phyloP scores from a whole-genome alignment of 805 yeast genomes.

The Cyberlindnera maclurae region DNA sequence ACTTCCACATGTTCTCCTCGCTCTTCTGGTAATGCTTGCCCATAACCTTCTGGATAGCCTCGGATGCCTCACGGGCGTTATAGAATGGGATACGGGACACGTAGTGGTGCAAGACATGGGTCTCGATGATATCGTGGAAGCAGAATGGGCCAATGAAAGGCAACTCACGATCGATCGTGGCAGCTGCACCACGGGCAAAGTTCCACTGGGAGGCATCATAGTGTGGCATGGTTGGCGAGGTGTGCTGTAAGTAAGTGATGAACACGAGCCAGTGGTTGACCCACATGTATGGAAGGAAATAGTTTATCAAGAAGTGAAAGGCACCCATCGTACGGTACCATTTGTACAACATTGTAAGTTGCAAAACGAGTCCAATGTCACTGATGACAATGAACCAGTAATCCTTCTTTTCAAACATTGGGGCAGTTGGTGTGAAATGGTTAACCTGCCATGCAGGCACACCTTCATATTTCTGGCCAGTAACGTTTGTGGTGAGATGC shows the following conservation, averaged over 20 bases:
- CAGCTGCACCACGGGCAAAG: conserved; percentile 85
- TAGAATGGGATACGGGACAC: conserved; percentile 82
- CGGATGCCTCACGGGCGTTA: conserved; percentile 76
- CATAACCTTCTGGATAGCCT: conserved; percentile 75
- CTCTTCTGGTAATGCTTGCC: conserved; percentile 67
- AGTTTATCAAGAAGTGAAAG: conserved; percentile 56
- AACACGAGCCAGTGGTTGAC: conserved; percentile 89
- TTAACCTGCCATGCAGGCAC: conserved; percentile 42
- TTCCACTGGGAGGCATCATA: conserved; percentile 73
- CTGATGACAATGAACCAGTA: conserved; percentile 64
- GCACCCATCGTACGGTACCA: conserved; percentile 59
- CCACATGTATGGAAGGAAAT: conserved; percentile 70
- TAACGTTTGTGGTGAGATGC: conserved; percentile 61
- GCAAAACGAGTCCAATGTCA: conserved; percentile 62
- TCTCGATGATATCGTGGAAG: conserved; percentile 86
- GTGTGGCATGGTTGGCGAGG: conserved; percentile 75
- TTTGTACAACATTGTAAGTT: conserved; percentile 44
- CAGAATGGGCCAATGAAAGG: conserved; percentile 72
- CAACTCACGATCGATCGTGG: conserved; percentile 79
- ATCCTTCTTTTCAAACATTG: conserved; percentile 67
- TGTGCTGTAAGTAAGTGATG: conserved; percentile 79
- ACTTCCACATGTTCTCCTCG: conserved; percentile 67
- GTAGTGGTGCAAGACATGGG: conserved; percentile 84
- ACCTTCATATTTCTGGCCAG: conserved; percentile 61
- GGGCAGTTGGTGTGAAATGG: conserved; percentile 70